A percentile compares a stretch with the other conserved stretches of the same genome.
These are phyloP conservation scores for Solanum hybrid DNA, from an alignment of 305 asterid genomes.

Conservation along the genomic window DNA sequence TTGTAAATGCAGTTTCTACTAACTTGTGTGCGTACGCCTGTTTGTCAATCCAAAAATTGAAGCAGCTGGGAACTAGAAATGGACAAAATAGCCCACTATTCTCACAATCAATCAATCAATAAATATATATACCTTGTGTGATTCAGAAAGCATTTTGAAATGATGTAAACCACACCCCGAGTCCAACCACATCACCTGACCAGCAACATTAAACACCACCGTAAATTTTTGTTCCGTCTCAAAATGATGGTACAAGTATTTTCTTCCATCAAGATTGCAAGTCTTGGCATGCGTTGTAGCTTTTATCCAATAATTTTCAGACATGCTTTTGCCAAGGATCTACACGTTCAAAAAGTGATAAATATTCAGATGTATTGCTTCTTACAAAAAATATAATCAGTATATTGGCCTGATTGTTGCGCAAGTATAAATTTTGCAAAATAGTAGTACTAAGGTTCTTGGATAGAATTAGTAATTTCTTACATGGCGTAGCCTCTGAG, in stretches of 20 bases:
- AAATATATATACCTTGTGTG: neutral
- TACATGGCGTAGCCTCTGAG: slow-evolving; percentile 64
- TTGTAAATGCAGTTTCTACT: neutral
- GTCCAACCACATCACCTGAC: neutral
- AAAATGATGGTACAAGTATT: slow-evolving; percentile 36
- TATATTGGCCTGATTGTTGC: no score
- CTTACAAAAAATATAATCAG: no score
- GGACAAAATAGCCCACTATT: neutral
- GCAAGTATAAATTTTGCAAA: no score
- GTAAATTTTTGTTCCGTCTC: slow-evolving; percentile 33
- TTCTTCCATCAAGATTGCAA: slow-evolving; percentile 56
- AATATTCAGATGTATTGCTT: neutral
- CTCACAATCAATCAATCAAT: neutral
- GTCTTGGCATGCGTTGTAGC: slow-evolving; percentile 63
- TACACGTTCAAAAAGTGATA: slow-evolving; percentile 16
- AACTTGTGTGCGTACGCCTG: neutral
- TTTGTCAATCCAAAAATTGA: neutral
- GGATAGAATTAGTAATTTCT: slow-evolving; percentile 1
- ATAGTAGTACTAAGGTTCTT: no score
- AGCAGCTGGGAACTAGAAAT: neutral
- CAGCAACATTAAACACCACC: slow-evolving; percentile 29
- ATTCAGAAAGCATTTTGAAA: neutral
- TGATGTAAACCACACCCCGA: neutral
- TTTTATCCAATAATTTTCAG: slow-evolving; percentile 71
- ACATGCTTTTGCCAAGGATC: slow-evolving; percentile 81